These are phyloP conservation scores for Lepidium didymum DNA, from an alignment of 345 rosid genomes.

Conservation along the genomic window DNA sequence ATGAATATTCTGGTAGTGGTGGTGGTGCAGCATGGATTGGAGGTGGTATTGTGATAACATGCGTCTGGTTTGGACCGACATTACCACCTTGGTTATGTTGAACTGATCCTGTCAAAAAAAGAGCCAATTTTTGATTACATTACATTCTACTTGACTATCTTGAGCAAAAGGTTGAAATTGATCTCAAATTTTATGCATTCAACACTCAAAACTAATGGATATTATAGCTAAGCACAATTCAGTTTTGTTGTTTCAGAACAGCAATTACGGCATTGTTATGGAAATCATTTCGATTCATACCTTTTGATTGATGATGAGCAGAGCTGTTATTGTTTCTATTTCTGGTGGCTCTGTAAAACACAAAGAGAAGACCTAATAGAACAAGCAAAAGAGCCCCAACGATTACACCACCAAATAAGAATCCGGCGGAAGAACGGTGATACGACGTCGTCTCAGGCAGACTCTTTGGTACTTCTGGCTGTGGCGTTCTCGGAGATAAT, in stretches of 20 bases:
- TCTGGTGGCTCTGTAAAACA: slow-evolving; percentile 31
- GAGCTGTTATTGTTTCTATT: slow-evolving; percentile 9
- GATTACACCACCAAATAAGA: slow-evolving; percentile 20
- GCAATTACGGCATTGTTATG: background rate
- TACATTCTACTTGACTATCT: background rate
- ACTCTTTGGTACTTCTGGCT: slow-evolving; percentile 26
- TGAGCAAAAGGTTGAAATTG: background rate
- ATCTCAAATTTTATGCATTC: background rate
- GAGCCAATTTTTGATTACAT: background rate
- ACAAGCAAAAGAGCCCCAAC: slow-evolving; percentile 23
- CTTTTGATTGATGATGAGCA: slow-evolving; percentile 5
- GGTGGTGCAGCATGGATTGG: background rate
- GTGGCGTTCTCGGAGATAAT: slow-evolving; percentile 8
- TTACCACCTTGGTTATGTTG: slow-evolving; percentile 18
- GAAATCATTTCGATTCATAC: background rate
- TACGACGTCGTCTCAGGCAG: slow-evolving; percentile 25
- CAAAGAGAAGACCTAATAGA: slow-evolving; percentile 25
- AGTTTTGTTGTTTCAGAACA: background rate
- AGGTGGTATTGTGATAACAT: slow-evolving; percentile 12
- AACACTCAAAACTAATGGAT: background rate
- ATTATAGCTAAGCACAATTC: background rate
- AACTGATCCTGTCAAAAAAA: background rate
- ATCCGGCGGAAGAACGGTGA: slow-evolving; percentile 21
- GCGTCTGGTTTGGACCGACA: background rate
- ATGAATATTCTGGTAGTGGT: background rate